Percentiles rank a stretch among this genome's conserved stretches.
phyloP scores from a whole-genome alignment of 2,329 filamentous ascomycete genomes.

The Epichloe hybrida region DNA sequence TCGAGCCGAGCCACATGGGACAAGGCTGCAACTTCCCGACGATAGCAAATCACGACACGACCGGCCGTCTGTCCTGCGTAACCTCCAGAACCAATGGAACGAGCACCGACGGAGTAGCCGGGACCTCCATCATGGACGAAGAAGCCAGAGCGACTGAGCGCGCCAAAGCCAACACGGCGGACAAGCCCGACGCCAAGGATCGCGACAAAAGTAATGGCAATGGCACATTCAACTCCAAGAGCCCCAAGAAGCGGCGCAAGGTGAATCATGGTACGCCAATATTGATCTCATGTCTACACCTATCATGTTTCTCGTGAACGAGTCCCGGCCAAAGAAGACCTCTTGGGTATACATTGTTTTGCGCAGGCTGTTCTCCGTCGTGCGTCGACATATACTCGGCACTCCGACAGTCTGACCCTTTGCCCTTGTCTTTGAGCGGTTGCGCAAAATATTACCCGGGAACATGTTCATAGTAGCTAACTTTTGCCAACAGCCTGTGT shows the following conservation, averaged over 20 bases:
- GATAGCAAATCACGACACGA: constrained; percentile 18
- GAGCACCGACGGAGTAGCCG: constrained; percentile 16
- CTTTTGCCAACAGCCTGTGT: constrained; percentile 50
- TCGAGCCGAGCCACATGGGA: neutral
- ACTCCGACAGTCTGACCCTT: neutral
- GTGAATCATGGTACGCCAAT: constrained; percentile 66
- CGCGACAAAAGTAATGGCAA: neutral
- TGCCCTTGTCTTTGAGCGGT: neutral
- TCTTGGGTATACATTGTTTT: neutral
- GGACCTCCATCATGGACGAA: constrained; percentile 18
- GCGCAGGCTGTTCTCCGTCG: neutral
- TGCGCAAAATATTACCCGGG: neutral
- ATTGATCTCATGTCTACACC: too few species aligned
- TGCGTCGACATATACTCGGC: neutral
- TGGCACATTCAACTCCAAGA: constrained; percentile 24
- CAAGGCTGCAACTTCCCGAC: constrained; percentile 16
- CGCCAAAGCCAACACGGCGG: constrained; percentile 15
- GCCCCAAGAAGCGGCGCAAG: constrained; percentile 75
- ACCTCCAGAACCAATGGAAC: constrained; percentile 18
- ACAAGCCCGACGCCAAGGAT: constrained; percentile 6
- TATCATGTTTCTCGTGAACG: neutral
- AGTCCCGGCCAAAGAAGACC: neutral
- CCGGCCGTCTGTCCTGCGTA: constrained; percentile 17
- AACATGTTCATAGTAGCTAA: neutral
- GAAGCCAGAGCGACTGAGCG: constrained; percentile 17